Evolutionary conservation across 2,329 filamentous ascomycete species (phyloP).

Genomic region (Aureobasidium leucospermi): DNA sequence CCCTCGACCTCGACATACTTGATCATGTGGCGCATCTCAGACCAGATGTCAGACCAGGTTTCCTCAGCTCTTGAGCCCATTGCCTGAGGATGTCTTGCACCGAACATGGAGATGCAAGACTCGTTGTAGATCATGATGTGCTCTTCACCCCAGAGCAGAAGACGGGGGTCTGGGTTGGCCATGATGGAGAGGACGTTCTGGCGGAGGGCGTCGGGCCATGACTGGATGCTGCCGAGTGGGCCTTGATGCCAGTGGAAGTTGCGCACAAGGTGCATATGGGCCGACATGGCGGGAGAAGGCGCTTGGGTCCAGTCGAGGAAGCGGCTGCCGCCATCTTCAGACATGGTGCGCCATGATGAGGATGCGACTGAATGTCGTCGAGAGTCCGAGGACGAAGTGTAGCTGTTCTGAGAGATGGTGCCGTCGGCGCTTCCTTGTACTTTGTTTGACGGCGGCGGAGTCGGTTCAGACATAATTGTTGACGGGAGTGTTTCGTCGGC

Average conservation of each 20-base stretch:
- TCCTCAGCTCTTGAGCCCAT: slow-evolving; percentile 17
- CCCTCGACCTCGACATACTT: slow-evolving; percentile 21
- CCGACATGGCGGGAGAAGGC: neutral
- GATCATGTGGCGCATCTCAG: slow-evolving; percentile 9
- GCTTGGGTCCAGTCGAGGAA: slow-evolving; percentile 6
- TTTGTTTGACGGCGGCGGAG: neutral
- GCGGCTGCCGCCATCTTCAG: neutral
- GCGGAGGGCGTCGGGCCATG: slow-evolving; percentile 23
- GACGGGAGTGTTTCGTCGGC: neutral
- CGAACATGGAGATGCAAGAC: slow-evolving; percentile 27
- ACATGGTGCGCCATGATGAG: slow-evolving; percentile 11
- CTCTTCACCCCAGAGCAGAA: slow-evolving; percentile 26
- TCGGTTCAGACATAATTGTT: neutral
- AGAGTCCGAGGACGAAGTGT: neutral
- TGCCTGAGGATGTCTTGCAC: slow-evolving; percentile 22
- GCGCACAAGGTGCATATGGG: slow-evolving; percentile 18
- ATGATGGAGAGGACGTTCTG: slow-evolving; percentile 21
- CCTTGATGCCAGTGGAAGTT: slow-evolving; percentile 25
- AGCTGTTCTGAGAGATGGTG: neutral
- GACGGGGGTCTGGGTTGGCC: slow-evolving; percentile 24
- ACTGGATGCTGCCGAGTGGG: slow-evolving; percentile 22
- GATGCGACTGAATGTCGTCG: neutral
- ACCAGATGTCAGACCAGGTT: slow-evolving; percentile 15
- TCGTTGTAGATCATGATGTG: slow-evolving; percentile 32
- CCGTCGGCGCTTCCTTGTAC: neutral